Percentiles rank a stretch among this genome's conserved stretches.
Evolutionary conservation across 2,329 filamentous ascomycete species (phyloP).

Genomic region (Beauveria sp.): DNA sequence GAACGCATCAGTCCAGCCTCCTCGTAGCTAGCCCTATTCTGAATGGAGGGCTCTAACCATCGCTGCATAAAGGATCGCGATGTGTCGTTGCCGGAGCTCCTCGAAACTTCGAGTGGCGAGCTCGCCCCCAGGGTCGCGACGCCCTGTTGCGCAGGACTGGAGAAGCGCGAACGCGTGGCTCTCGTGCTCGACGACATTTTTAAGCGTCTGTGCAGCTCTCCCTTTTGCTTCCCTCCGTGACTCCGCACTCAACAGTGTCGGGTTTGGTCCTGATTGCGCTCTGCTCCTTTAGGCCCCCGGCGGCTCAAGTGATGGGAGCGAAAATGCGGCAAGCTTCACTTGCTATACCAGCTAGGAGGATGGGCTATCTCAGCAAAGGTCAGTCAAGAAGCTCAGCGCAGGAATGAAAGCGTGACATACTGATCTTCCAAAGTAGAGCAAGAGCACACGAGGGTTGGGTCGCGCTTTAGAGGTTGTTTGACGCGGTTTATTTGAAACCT

Average conservation of each 20-base stretch:
- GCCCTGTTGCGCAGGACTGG: conserved; percentile 39
- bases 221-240: conserved; percentile 5
- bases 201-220: conserved; percentile 13
- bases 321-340: neutral
- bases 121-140: conserved; percentile 15
- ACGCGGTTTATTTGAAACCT: conserved; percentile 3
- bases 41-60: conserved; percentile 52
- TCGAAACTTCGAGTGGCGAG: conserved; percentile 31
- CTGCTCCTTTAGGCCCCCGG: neutral
- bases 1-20: conserved; percentile 67
- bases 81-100: conserved; percentile 27
- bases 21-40: conserved; percentile 64
- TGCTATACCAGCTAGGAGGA: neutral
- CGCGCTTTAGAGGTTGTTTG: conserved; percentile 4
- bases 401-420: neutral
- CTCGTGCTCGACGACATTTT: conserved; percentile 39
- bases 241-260: neutral
- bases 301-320: neutral
- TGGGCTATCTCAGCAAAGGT: neutral
- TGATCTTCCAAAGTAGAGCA: neutral
- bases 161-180: conserved; percentile 48
- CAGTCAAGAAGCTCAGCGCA: neutral
- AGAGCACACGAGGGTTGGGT: neutral
- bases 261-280: neutral
- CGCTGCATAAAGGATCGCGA: conserved; percentile 45